Conservation (phyloP, 2,329 filamentous ascomycete genomes). For the Parascedosporium putredinis region DNA sequence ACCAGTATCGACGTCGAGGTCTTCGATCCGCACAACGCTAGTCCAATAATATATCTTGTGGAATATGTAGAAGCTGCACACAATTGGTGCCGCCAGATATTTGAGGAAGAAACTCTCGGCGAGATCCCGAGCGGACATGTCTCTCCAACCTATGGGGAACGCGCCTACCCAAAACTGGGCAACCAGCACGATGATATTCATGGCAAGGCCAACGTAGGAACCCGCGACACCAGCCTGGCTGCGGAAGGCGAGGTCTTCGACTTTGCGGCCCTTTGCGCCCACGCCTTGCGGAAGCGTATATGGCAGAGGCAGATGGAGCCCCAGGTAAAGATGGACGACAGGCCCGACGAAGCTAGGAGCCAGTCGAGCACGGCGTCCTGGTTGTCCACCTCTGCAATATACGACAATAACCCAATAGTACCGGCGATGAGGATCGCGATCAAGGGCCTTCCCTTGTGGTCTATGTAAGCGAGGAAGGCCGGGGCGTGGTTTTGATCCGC, state of each 20-base stretch:
- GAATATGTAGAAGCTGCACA: constrained; percentile 54
- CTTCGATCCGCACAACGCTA: constrained; percentile 50
- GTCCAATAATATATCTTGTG: constrained; percentile 73
- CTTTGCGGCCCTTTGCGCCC: constrained; percentile 57
- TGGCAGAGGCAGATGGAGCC: constrained; percentile 79
- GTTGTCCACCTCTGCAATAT: constrained; percentile 51
- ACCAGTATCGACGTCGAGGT: constrained; percentile 84
- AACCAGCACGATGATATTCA: constrained; percentile 66
- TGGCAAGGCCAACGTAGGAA: constrained; percentile 66
- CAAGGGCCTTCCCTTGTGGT: constrained; percentile 70
- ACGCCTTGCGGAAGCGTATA: constrained; percentile 82
- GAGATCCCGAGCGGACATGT: constrained; percentile 32
- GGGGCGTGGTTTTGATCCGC: constrained; percentile 83
- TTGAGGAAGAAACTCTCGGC: constrained; percentile 62
- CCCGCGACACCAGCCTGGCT: constrained; percentile 71
- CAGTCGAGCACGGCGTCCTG: constrained; percentile 59
- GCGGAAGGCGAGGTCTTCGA: constrained; percentile 69
- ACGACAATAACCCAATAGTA: constrained; percentile 62
- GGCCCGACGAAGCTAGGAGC: constrained; percentile 62
- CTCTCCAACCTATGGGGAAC: constrained; percentile 55
- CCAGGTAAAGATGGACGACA: constrained; percentile 70
- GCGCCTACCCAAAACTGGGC: constrained; percentile 86
- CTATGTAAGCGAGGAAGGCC: constrained; percentile 66
- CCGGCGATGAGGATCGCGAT: constrained; percentile 61
- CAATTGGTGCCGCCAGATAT: constrained; percentile 61